Evolutionary conservation across 2,329 filamentous ascomycete genomes (phyloP).

Genomic region (Reticulascus tulasneorum): DNA sequence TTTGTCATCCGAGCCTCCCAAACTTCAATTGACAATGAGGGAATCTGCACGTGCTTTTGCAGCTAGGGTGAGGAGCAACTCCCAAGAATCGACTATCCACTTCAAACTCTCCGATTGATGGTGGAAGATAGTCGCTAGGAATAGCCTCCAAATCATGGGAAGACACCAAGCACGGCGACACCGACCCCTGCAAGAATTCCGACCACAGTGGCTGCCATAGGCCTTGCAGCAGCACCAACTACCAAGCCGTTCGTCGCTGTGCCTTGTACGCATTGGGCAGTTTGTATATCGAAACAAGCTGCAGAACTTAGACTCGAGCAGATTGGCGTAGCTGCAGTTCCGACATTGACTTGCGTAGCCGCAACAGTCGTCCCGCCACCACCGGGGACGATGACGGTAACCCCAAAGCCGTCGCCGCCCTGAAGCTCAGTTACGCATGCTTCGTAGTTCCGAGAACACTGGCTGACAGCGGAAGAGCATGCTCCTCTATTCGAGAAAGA

Average conservation of each 20-base stretch:
- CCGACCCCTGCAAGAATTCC: slow-evolving; percentile 13
- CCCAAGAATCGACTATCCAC: too few species aligned
- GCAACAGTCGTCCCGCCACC: slow-evolving; percentile 50
- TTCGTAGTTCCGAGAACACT: slow-evolving; percentile 51
- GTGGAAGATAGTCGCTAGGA: too few species aligned
- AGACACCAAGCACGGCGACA: slow-evolving; percentile 7
- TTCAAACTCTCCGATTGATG: too few species aligned
- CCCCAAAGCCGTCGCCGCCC: slow-evolving; percentile 38
- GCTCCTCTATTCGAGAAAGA: slow-evolving; percentile 48
- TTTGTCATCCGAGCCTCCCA: too few species aligned
- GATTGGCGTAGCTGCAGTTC: slow-evolving; percentile 45
- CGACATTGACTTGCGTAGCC: slow-evolving; percentile 34
- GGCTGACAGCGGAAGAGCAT: slow-evolving; percentile 47
- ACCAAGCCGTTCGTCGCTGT: slow-evolving; percentile 15
- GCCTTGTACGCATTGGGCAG: slow-evolving; percentile 31
- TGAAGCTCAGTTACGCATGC: slow-evolving; percentile 48
- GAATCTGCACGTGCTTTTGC: too few species aligned
- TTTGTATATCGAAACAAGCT: slow-evolving; percentile 44
- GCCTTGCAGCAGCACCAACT: slow-evolving; percentile 10
- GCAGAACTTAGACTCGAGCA: slow-evolving; percentile 52
- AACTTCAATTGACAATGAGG: too few species aligned
- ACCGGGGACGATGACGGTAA: slow-evolving; percentile 54
- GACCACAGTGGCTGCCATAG: slow-evolving; percentile 8
- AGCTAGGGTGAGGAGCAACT: too few species aligned
- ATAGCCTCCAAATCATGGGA: too few species aligned